phyloP scores from a whole-genome alignment of 345 rosid species.

The Dovyalis caffra region DNA sequence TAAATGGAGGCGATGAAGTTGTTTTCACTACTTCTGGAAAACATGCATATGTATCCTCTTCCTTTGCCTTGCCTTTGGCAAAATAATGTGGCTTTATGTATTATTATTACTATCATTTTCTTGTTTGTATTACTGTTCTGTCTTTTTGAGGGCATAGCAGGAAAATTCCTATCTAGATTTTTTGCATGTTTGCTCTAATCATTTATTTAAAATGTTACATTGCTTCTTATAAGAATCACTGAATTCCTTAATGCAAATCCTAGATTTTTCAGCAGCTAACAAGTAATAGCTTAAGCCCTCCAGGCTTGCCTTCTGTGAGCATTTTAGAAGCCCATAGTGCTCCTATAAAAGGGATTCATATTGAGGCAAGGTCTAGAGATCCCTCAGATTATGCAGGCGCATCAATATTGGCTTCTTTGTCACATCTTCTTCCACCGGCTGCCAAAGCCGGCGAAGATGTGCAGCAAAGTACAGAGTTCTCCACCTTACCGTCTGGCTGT shows the following conservation, averaged over 20 bases:
- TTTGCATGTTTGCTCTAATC: background rate
- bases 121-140: background rate
- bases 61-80: background rate
- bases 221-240: conserved; percentile 1
- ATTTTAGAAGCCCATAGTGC: conserved; percentile 73
- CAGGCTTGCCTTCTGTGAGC: conserved; percentile 55
- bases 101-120: background rate
- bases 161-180: background rate
- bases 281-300: conserved; percentile 58
- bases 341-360: conserved; percentile 64
- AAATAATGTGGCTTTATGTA: background rate
- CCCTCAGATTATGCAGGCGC: conserved; percentile 87
- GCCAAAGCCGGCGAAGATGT: conserved; percentile 48
- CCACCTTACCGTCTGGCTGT: conserved; percentile 53
- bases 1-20: conserved; percentile 92
- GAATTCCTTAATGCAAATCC: conserved; percentile 45
- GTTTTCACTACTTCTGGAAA: conserved; percentile 63
- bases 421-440: conserved; percentile 63
- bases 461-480: conserved; percentile 56
- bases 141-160: background rate
- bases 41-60: conserved; percentile 96
- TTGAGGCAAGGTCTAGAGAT: conserved; percentile 82
- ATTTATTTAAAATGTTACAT: conserved; percentile 19
- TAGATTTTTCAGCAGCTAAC: conserved; percentile 88
- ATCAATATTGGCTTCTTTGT: conserved; percentile 83